Conservation (phyloP, 306 rosid genomes). For the Quercus bicolor region DNA sequence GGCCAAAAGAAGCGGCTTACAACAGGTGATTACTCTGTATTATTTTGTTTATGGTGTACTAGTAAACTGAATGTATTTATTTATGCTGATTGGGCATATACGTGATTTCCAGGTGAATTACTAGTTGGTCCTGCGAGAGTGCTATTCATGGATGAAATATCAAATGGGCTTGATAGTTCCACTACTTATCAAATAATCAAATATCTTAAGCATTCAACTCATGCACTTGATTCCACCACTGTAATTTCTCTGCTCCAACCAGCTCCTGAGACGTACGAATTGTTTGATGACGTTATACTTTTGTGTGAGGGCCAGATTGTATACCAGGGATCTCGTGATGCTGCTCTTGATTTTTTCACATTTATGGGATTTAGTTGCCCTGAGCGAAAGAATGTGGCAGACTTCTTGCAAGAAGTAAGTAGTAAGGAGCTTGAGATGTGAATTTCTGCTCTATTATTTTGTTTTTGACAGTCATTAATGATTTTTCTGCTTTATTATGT, state of each 20-base stretch:
- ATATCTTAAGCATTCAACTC: constrained; percentile 87
- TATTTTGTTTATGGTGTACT: constrained; percentile 16
- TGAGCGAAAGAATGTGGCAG: constrained; percentile 90
- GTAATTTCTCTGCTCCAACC: constrained; percentile 96
- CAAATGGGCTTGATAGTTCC: constrained; percentile 95
- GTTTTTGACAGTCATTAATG: constrained; percentile 6
- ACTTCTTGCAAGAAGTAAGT: constrained; percentile 95
- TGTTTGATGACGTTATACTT: constrained; percentile 93
- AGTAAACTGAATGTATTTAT: constrained; percentile 18
- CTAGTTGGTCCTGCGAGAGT: constrained; percentile 98
- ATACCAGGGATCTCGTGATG: constrained; percentile 83
- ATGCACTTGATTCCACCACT: constrained; percentile 84
- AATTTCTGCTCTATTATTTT: constrained; percentile 13
- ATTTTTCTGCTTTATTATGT: constrained; percentile 14
- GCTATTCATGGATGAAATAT: constrained; percentile 96
- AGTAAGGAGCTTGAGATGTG: constrained; percentile 13
- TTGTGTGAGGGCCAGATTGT: constrained; percentile 93
- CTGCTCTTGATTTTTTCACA: constrained; percentile 73
- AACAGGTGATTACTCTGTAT: constrained; percentile 54
- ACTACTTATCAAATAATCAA: constrained; percentile 88
- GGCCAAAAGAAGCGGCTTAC: constrained; percentile 99
- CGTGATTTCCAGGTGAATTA: constrained; percentile 72
- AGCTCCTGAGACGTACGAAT: constrained; percentile 95
- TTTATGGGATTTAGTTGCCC: constrained; percentile 92
- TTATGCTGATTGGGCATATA: constrained; percentile 27